A percentile compares a stretch with the other conserved stretches of the same genome.
phyloP scores from a whole-genome alignment of 1,139 yeast genomes.

The Hyphopichia buzzinii region DNA sequence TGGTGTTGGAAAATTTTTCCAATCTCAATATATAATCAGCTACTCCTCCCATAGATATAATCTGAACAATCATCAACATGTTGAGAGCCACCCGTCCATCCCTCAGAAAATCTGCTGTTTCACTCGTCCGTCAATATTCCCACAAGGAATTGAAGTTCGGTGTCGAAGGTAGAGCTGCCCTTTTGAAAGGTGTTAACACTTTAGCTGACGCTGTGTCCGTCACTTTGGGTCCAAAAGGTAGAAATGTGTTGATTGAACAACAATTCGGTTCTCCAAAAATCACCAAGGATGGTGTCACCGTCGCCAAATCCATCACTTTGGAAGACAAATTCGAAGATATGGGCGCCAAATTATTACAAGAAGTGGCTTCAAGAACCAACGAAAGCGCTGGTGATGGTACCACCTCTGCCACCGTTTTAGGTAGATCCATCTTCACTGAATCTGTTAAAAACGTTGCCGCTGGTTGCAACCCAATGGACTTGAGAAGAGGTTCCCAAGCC shows the following conservation, averaged over 20 bases:
- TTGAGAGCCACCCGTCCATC: conserved; percentile 56
- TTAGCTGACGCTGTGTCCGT: conserved; percentile 97
- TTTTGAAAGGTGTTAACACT: conserved; percentile 92
- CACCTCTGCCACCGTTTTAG: conserved; percentile 95
- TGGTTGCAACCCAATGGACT: conserved; percentile 99
- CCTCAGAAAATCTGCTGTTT: conserved; percentile 37
- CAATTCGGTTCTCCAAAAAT: conserved; percentile 97
- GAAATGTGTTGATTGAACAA: conserved; percentile 96
- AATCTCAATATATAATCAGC: neutral
- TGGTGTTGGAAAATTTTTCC: neutral
- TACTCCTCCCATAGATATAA: neutral
- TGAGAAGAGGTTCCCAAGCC: conserved; percentile 98
- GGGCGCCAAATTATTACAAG: conserved; percentile 96
- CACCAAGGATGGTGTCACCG: conserved; percentile 99
- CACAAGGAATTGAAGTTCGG: conserved; percentile 98
- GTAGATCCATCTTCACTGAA: conserved; percentile 96
- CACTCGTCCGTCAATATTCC: conserved; percentile 59
- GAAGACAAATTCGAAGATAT: conserved; percentile 94
- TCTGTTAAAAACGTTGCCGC: conserved; percentile 98
- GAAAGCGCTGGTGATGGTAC: conserved; percentile 99
- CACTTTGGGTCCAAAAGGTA: conserved; percentile 97
- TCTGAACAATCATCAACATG: conserved; percentile 28
- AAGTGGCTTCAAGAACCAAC: conserved; percentile 97
- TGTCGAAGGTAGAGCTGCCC: conserved; percentile 97
- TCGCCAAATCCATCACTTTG: conserved; percentile 83